phyloP scores from a whole-genome alignment of 495 filamentous ascomycete genomes.

The Hypoxylon lenormandii region DNA sequence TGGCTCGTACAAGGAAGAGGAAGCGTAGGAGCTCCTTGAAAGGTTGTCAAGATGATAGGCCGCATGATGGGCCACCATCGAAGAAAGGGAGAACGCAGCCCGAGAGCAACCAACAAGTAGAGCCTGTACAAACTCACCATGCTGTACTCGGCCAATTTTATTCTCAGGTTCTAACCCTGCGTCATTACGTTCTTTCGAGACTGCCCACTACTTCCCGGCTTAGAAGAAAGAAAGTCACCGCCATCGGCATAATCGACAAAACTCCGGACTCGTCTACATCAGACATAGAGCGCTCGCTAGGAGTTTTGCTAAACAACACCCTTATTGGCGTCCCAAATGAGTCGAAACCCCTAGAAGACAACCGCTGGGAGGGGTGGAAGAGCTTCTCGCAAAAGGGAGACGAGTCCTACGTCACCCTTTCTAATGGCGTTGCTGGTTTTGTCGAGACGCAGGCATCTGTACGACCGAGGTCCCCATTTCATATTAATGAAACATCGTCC shows the following conservation, averaged over 20 bases:
- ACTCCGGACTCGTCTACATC: constrained; percentile 35
- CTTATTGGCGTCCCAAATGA: constrained; percentile 68
- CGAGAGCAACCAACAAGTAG: constrained; percentile 24
- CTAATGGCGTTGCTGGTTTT: constrained; percentile 57
- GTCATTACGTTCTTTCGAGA: constrained; percentile 73
- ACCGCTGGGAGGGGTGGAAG: constrained; percentile 68
- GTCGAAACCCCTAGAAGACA: constrained; percentile 53
- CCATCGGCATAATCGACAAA: constrained; percentile 53
- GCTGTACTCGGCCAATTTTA: constrained; percentile 83
- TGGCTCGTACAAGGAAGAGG: constrained; percentile 49
- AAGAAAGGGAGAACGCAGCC: constrained; percentile 48
- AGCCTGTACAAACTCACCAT: constrained; percentile 58
- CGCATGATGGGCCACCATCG: constrained; percentile 30
- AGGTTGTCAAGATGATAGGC: constrained; percentile 8
- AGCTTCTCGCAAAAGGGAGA: constrained; percentile 73
- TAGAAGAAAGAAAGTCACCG: constrained; percentile 59
- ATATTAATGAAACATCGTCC: constrained; percentile 12
- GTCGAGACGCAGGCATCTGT: constrained; percentile 54
- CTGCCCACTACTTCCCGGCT: constrained; percentile 60
- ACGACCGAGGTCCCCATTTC: constrained; percentile 26
- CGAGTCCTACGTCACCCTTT: constrained; percentile 63
- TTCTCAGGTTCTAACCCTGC: constrained; percentile 71
- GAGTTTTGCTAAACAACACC: constrained; percentile 73
- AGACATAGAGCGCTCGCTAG: constrained; percentile 60
- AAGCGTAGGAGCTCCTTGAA: constrained; percentile 40